phyloP scores from a whole-genome alignment of 1,139 yeast genomes.

The Zhuliangozyma parablackwelliae region DNA sequence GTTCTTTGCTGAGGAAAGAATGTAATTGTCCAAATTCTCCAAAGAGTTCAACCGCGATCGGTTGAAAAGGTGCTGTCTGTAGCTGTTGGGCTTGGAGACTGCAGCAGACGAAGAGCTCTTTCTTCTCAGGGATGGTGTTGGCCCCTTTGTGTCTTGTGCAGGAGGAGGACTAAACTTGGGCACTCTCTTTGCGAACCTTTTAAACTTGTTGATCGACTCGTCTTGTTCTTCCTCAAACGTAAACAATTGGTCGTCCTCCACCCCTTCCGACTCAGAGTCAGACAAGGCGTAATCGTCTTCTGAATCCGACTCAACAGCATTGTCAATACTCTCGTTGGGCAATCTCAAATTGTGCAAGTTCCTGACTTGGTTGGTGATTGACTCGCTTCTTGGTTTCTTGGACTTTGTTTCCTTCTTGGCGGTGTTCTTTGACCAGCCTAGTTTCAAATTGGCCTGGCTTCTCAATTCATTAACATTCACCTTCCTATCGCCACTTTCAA shows the following conservation, averaged over 20 bases:
- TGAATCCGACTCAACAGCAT: slow-evolving; percentile 39
- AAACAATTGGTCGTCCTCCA: slow-evolving; percentile 34
- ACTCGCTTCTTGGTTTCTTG: slow-evolving; percentile 40
- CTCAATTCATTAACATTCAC: slow-evolving; percentile 35
- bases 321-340: slow-evolving; percentile 32
- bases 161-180: slow-evolving; percentile 29
- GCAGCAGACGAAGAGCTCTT: slow-evolving; percentile 10
- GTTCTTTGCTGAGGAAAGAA: slow-evolving; percentile 36
- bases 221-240: slow-evolving; percentile 37
- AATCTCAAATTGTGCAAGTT: slow-evolving; percentile 45
- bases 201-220: slow-evolving; percentile 2
- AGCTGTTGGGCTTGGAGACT: slow-evolving; percentile 8
- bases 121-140: slow-evolving; percentile 3
- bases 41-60: slow-evolving; percentile 42
- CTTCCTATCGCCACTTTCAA: slow-evolving; percentile 39
- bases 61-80: slow-evolving; percentile 31
- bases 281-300: slow-evolving; percentile 34
- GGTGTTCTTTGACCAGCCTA: slow-evolving; percentile 44
- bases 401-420: neutral
- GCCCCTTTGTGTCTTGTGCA: slow-evolving; percentile 12
- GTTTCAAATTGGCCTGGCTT: slow-evolving; percentile 36
- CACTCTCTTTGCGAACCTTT: slow-evolving; percentile 43
- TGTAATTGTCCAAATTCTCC: slow-evolving; percentile 42
- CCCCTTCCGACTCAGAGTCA: slow-evolving; percentile 13
- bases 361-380: slow-evolving; percentile 46